Base-by-base conservation (phyloP, 306 rosid species). In the Prunus campanulata region DNA sequence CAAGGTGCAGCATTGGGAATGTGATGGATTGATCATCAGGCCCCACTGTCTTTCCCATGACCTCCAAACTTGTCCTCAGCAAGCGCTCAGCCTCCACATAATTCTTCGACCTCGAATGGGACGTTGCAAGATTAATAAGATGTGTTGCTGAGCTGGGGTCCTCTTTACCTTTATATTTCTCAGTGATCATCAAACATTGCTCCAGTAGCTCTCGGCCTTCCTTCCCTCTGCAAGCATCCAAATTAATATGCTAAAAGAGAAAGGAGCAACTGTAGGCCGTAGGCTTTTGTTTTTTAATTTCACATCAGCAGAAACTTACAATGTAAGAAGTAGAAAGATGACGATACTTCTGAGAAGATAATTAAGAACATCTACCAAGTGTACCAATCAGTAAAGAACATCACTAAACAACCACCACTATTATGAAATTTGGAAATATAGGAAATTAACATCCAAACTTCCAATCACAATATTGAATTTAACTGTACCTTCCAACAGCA, bases 1-100 rank as follows among this genome's bases (percentile, higher is more conserved):
- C 97, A 56, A 92, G 97, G 70, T 92, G 91, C 87, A 95, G 69
- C 97, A 92, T 95, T 13, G 98, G 97, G 66, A 86, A 87, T 59
- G 93, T 86, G 81, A 90, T 79, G 77, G 93, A 88, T 74, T 83
- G 95, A 64, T 95, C 96, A 77, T 90, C 86, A 10, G 79, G 65
- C 16, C 87, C 90, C 29, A 75, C 86, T 29, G 89, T 83, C 79
- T 80, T 89, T 32, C 70, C 59, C 96, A 90, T 73, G 79, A 92
- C 84, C 75, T 85, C 80, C 83, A 95, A 76, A 79, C 97, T 84
- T 52, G 79, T 86, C 71, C 93, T 84, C 59, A 95, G 87, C 83
- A 95, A 74, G 70, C 78, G 89, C 86, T 95, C 96, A 15, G 98
- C 95, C 86, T 89, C 91, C 0, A 75, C 90, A 62, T 86, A 89